phyloP scores from a whole-genome alignment of 371 early-diverging fungal genomes.

The Chytridium lagenaria region DNA sequence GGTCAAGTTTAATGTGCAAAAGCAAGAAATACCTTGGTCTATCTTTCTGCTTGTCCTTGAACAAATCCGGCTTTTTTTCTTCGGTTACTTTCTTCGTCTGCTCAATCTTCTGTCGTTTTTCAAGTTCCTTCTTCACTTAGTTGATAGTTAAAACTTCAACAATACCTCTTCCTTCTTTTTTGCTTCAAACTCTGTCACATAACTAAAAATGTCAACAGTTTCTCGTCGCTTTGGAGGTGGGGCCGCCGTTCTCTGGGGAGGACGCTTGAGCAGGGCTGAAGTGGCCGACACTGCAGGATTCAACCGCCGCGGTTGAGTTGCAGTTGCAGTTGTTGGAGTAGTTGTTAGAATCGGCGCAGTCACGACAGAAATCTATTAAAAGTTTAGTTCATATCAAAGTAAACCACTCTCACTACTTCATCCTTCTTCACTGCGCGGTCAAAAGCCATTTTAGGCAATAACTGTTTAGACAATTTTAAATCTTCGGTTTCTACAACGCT shows the following conservation, averaged over 20 bases:
- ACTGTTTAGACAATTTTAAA: too few relatives aligned
- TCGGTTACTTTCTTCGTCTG: not conserved
- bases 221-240: constrained; percentile 1
- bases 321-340: not conserved
- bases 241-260: not conserved
- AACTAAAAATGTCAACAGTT: constrained; percentile 28
- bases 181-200: constrained; percentile 14
- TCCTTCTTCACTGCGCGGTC: too few relatives aligned
- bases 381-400: too few relatives aligned
- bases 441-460: too few relatives aligned
- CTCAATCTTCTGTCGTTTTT: constrained; percentile 12
- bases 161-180: constrained; percentile 16
- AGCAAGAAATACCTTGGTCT: too few relatives aligned
- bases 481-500: too few relatives aligned
- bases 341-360: not conserved
- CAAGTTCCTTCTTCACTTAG: not conserved
- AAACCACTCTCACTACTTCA: too few relatives aligned
- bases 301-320: too few relatives aligned
- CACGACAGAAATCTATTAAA: not conserved
- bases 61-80: too few relatives aligned
- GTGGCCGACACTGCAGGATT: too few relatives aligned
- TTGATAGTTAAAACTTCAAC: not conserved
- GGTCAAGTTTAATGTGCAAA: too few relatives aligned
- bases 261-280: not conserved
- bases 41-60: too few relatives aligned